These are phyloP conservation scores for thale cress (Arabidopsis thaliana) DNA, from an alignment of 345 rosid species.

Conservation along the genomic window DNA sequence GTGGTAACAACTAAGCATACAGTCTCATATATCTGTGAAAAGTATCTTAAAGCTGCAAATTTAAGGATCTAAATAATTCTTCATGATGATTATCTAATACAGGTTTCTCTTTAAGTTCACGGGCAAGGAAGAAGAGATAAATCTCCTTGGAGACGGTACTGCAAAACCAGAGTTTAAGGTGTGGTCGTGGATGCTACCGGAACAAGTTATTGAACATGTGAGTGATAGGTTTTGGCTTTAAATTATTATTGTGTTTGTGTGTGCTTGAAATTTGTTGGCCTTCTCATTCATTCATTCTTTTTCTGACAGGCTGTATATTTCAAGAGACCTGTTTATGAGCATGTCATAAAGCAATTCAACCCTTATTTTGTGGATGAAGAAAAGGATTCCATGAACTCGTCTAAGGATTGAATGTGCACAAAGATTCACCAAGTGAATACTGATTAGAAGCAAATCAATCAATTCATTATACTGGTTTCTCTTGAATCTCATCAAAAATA, in stretches of 20 bases:
- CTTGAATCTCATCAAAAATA: constrained; percentile 13
- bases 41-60: background rate
- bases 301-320: constrained; percentile 60
- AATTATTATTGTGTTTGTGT: background rate
- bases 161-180: constrained; percentile 72
- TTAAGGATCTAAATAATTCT: background rate
- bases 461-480: constrained; percentile 10
- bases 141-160: constrained; percentile 73
- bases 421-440: constrained; percentile 13
- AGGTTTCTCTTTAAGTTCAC: constrained; percentile 84
- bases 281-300: background rate
- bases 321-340: constrained; percentile 75
- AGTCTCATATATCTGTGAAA: background rate
- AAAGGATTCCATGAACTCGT: constrained; percentile 26
- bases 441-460: constrained; percentile 22
- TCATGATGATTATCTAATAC: constrained; percentile 22
- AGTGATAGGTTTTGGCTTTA: constrained; percentile 32
- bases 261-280: background rate
- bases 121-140: constrained; percentile 78
- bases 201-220: constrained; percentile 63
- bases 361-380: constrained; percentile 58
- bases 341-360: constrained; percentile 61
- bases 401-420: constrained; percentile 11
- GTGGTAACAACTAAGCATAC: constrained; percentile 53
- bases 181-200: constrained; percentile 76